phyloP scores from a whole-genome alignment of 768 basidiomycete genomes.

The Pisolithus tinctorius region DNA sequence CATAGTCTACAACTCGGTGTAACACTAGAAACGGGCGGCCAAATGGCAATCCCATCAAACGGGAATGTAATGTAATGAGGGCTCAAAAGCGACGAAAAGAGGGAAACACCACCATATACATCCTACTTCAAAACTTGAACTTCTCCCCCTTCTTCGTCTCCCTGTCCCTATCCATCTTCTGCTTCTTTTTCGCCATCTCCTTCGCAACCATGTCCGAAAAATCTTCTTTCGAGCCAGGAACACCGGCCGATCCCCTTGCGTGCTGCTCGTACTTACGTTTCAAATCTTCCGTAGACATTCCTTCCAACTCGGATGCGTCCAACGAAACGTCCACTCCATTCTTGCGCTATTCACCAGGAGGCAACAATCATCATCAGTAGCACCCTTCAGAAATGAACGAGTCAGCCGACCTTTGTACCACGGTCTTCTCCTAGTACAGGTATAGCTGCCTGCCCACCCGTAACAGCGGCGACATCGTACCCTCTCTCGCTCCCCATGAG shows the following conservation, averaged over 20 bases:
- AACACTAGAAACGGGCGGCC: background rate
- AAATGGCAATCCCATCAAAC: background rate
- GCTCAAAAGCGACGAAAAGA: background rate
- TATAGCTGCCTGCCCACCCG: slow-evolving; percentile 45
- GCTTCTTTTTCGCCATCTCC: slow-evolving; percentile 81
- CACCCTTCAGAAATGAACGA: background rate
- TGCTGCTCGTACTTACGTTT: slow-evolving; percentile 80
- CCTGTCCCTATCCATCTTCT: slow-evolving; percentile 65
- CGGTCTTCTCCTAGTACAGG: slow-evolving; percentile 92
- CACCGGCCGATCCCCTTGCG: slow-evolving; percentile 65
- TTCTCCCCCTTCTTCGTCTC: slow-evolving; percentile 68
- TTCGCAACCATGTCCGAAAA: slow-evolving; percentile 84
- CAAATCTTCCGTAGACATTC: slow-evolving; percentile 85
- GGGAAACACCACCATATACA: no score
- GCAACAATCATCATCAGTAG: background rate
- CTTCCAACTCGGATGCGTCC: slow-evolving; percentile 82
- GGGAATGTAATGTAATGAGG: no score
- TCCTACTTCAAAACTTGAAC: slow-evolving; percentile 62
- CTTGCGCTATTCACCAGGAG: slow-evolving; percentile 56
- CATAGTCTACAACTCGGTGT: no score
- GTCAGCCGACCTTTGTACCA: slow-evolving; percentile 69
- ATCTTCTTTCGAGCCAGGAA: slow-evolving; percentile 75
- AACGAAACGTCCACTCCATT: slow-evolving; percentile 91
- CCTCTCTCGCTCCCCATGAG: slow-evolving; percentile 96
- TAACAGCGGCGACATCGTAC: slow-evolving; percentile 79